phyloP scores from a whole-genome alignment of 495 filamentous ascomycete species.

The Usnea hakonensis region DNA sequence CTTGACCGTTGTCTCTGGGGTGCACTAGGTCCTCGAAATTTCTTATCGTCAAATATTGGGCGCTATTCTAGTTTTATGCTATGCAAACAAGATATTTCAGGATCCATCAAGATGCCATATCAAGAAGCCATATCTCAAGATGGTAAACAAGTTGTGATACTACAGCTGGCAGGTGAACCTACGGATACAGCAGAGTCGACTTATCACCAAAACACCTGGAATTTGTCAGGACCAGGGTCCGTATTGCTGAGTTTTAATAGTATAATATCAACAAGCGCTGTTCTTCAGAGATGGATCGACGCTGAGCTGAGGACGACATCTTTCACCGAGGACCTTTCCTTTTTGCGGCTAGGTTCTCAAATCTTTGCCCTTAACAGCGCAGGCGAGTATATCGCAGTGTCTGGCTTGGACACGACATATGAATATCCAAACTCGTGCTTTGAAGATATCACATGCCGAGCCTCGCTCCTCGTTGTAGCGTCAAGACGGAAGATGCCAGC shows the following conservation, averaged over 20 bases:
- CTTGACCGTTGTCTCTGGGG: slow-evolving; percentile 19
- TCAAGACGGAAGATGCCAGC: neutral
- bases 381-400: neutral
- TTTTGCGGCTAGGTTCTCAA: slow-evolving; percentile 4
- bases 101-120: neutral
- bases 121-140: neutral
- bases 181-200: neutral
- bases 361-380: neutral
- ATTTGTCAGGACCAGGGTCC: neutral
- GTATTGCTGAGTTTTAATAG: neutral
- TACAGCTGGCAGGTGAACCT: neutral
- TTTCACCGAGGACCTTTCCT: neutral
- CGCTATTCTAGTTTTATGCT: slow-evolving; percentile 15
- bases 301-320: neutral
- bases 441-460: neutral
- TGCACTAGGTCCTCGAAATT: slow-evolving; percentile 14
- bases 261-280: neutral
- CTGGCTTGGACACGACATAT: neutral
- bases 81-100: neutral
- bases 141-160: neutral
- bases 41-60: slow-evolving; percentile 3
- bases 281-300: neutral
- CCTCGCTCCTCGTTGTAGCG: slow-evolving; percentile 1
- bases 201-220: neutral
- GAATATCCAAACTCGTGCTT: neutral